Evolutionary conservation across 2,329 filamentous ascomycete species (phyloP).

Genomic region (Tolypocladium tropicale): DNA sequence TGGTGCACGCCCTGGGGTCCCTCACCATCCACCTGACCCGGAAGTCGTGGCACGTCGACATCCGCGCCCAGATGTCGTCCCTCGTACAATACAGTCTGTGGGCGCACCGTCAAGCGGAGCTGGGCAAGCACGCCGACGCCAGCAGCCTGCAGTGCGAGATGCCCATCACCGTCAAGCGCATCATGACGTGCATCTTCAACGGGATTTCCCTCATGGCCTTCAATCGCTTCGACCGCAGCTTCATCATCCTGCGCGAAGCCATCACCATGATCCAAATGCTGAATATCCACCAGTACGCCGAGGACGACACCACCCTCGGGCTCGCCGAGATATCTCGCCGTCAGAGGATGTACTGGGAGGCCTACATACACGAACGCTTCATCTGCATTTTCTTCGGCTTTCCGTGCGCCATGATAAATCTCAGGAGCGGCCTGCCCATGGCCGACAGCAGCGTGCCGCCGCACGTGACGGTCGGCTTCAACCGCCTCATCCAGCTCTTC

Average conservation of each 20-base stretch:
- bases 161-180: conserved; percentile 29
- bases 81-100: conserved; percentile 12
- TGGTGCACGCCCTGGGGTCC: conserved; percentile 24
- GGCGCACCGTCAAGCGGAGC: conserved; percentile 14
- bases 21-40: conserved; percentile 25
- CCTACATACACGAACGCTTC: conserved; percentile 29
- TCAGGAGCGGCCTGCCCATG: conserved; percentile 18
- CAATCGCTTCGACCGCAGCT: conserved; percentile 33
- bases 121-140: conserved; percentile 20
- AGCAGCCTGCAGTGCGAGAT: conserved; percentile 24
- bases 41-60: conserved; percentile 18
- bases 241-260: conserved; percentile 37
- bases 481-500: conserved; percentile 26
- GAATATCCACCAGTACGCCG: conserved; percentile 28
- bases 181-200: conserved; percentile 39
- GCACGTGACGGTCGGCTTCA: conserved; percentile 26
- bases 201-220: conserved; percentile 40
- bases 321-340: conserved; percentile 8
- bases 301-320: conserved; percentile 6
- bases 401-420: conserved; percentile 22
- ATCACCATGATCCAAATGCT: conserved; percentile 33
- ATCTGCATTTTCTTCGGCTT: conserved; percentile 40
- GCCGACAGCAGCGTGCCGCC: conserved; percentile 22
- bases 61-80: conserved; percentile 18
- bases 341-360: conserved; percentile 14